Percentiles rank a stretch among this genome's conserved stretches.
Conservation (phyloP, 2,329 filamentous ascomycete species). For the Colletotrichum paranaense region DNA sequence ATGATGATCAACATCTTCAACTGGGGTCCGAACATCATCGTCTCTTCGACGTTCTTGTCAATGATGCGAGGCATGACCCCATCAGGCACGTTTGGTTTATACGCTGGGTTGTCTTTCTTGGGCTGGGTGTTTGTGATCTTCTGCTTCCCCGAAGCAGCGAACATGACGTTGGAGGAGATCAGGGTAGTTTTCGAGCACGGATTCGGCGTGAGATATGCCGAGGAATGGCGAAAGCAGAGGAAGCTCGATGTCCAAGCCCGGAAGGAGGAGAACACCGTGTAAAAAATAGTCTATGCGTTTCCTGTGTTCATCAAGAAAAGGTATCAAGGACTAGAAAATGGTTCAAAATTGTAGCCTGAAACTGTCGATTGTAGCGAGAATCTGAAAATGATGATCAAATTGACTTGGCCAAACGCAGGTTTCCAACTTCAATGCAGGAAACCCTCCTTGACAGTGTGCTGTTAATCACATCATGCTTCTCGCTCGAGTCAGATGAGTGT, state of each 20-base stretch:
- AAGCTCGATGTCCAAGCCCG: conserved; percentile 32
- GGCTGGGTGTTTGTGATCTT: conserved; percentile 60
- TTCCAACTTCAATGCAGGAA: background rate
- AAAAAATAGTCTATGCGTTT: background rate
- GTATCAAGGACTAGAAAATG: too few species aligned
- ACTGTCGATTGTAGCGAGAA: background rate
- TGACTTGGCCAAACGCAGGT: background rate
- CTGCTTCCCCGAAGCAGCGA: conserved; percentile 65
- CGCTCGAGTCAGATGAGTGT: background rate
- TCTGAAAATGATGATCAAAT: background rate
- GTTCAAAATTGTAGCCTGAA: too few species aligned
- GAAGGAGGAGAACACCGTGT: background rate
- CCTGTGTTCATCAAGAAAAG: too few species aligned
- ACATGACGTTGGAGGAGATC: conserved; percentile 66
- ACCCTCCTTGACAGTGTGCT: too few species aligned
- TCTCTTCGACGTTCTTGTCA: conserved; percentile 60
- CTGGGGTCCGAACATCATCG: conserved; percentile 61
- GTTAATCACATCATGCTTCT: background rate
- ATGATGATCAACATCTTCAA: conserved; percentile 60
- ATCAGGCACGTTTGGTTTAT: conserved; percentile 63
- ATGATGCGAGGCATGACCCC: conserved; percentile 61
- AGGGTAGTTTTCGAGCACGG: conserved; percentile 60
- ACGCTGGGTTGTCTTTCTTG: conserved; percentile 59
- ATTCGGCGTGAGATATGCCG: conserved; percentile 56
- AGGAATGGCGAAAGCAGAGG: conserved; percentile 49